Evolutionary conservation across 495 filamentous ascomycete genomes (phyloP), one percentile per base, ranked within the genome.

Genomic region (Penicillium taxi): DNA sequence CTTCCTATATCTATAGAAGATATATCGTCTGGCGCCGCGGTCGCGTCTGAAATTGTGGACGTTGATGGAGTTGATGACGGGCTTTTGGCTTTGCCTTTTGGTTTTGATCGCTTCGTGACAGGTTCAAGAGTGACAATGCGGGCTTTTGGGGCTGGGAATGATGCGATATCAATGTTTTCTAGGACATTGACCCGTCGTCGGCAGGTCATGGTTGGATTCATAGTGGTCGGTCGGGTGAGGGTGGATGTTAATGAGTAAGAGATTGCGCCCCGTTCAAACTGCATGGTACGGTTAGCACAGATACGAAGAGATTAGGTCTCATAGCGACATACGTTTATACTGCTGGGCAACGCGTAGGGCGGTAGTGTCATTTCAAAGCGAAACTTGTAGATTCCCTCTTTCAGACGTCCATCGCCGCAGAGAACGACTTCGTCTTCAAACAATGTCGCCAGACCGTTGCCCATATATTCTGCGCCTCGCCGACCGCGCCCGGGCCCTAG

Each of bases 231-330:
- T 34, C 86, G 78, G 6, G 93, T 98, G 30, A 96, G 52, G 17
- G 87, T 96, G 27, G 90, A 80, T 12, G 84, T 84, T 50, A 96
- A 74, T 61, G 85, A 77, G 63, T 96, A 98, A 6, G 81, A 81
- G 49, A 98, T 86, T 9, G 84, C 86, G 14, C 93, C 91, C 47
- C 88, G 79, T 65, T 98, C 93, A 57, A 98, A 98, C 88, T 96
- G 57, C 17, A 56, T 15, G 6, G n/a, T 13, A 42, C 24, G 17
- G 42, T 58, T 42, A 49, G 47, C 11, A 32, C 18, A 47, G 11
- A 27, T 16, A 27, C 16, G 21, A 28, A 25, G 27, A 23, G 39
- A 22, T 13, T 8, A 9, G 27, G 19, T 12, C 16, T 14, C 9
- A 9, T 9, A 34, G 17, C 21, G 20, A 74, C 83, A 48, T 72